Conservation (phyloP, 2,329 filamentous ascomycete genomes). For the Diaporthe sp. region DNA sequence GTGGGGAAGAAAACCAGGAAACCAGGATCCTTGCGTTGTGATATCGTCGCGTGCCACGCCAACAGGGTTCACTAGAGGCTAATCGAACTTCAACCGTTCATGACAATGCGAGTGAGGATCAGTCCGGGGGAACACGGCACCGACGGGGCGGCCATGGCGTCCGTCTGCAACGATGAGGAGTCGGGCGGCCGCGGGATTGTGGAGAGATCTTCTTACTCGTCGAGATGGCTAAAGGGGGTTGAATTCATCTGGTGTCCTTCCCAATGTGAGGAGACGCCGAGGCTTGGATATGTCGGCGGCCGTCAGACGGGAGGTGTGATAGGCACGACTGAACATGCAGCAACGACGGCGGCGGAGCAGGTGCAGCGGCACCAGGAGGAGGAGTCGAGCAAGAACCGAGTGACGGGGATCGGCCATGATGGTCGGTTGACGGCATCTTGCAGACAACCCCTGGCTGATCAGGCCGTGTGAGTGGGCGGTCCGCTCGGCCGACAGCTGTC, state of each 20-base stretch:
- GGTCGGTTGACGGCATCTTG: constrained; percentile 22
- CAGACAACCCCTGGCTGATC: constrained; percentile 22
- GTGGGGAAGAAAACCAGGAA: constrained; percentile 8
- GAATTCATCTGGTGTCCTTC: not conserved
- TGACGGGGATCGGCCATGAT: constrained; percentile 14
- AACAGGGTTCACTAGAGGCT: constrained; percentile 19
- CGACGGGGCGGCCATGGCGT: not conserved
- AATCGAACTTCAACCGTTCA: constrained; percentile 3
- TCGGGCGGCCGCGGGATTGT: constrained; percentile 24
- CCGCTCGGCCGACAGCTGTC: constrained; percentile 28
- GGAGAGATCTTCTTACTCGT: not conserved
- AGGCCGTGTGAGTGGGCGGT: constrained; percentile 3
- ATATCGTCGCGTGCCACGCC: constrained; percentile 16
- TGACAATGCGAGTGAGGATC: not conserved
- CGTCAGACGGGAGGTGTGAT: constrained; percentile 14
- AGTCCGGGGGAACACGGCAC: too few relatives aligned
- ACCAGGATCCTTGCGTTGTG: not conserved
- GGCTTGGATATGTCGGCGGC: constrained; percentile 1
- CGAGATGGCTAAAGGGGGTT: not conserved
- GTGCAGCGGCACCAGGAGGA: not conserved
- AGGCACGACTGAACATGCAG: constrained; percentile 3
- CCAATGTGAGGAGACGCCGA: constrained; percentile 24
- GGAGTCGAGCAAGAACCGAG: not conserved
- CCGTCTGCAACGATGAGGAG: constrained; percentile 3
- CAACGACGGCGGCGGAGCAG: not conserved